A percentile compares a stretch with the other conserved stretches of the same genome.
These are phyloP conservation scores for Fusarium algeriense DNA, from an alignment of 2,329 filamentous ascomycete genomes.

Conservation along the genomic window DNA sequence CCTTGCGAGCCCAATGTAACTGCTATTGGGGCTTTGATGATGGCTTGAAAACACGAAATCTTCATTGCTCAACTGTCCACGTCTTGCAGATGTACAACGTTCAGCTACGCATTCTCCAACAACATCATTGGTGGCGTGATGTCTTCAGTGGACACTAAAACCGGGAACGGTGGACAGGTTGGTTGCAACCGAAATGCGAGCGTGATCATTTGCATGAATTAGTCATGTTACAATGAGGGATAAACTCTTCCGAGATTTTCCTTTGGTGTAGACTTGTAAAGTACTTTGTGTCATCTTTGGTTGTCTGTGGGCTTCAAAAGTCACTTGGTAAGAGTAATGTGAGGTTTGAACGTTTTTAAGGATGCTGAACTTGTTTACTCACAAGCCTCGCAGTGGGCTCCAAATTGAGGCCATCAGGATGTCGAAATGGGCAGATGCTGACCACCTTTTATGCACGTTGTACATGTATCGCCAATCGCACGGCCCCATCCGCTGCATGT, in stretches of 20 bases:
- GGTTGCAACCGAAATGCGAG: slow-evolving; percentile 4
- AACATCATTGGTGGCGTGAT: neutral
- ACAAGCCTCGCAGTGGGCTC: neutral
- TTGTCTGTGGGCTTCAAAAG: too few relatives aligned
- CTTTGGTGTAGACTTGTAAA: neutral
- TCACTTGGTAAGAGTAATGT: too few relatives aligned
- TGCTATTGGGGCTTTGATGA: neutral
- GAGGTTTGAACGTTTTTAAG: neutral
- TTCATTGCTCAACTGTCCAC: neutral
- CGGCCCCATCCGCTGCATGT: neutral
- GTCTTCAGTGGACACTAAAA: neutral
- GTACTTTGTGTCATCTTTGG: too few relatives aligned
- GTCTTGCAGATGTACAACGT: neutral
- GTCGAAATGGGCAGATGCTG: slow-evolving; percentile 17
- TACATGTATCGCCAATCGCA: neutral
- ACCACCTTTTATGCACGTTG: slow-evolving; percentile 18
- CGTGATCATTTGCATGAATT: slow-evolving; percentile 4
- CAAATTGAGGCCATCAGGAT: slow-evolving; percentile 1
- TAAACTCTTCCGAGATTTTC: neutral
- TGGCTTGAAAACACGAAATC: neutral
- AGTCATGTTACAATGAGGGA: neutral
- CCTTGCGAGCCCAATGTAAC: neutral
- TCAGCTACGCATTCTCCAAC: neutral
- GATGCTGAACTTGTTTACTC: neutral
- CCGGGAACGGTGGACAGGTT: neutral